phyloP scores from a whole-genome alignment of 257 asterid species.

The Paulownia fortunei region DNA sequence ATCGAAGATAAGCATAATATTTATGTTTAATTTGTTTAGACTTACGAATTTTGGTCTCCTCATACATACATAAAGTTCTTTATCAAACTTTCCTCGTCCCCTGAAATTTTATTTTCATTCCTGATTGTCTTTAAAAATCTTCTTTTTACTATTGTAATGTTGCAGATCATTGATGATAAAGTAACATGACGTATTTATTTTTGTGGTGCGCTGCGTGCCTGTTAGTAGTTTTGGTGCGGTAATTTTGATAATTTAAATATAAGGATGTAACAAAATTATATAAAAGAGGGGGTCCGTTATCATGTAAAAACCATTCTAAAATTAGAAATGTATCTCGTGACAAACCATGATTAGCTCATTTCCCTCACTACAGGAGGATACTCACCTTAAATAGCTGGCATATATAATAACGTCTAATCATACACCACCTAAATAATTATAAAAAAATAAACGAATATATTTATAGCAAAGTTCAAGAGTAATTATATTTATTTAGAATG shows the following conservation, averaged over 20 bases:
- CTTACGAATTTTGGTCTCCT: too few relatives aligned
- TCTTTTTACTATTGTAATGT: neutral
- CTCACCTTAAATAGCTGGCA: constrained; percentile 23
- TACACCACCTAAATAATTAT: neutral
- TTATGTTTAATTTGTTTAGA: too few relatives aligned
- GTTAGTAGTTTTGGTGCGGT: too few relatives aligned
- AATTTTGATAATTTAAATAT: too few relatives aligned
- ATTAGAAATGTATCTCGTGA: constrained; percentile 45
- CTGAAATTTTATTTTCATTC: too few relatives aligned
- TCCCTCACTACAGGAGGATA: constrained; percentile 18
- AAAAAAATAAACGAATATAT: neutral
- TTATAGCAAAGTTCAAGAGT: neutral
- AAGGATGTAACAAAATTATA: constrained; percentile 15
- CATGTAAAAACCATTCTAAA: constrained; percentile 25
- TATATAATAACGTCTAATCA: constrained; percentile 1
- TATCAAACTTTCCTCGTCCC: too few relatives aligned
- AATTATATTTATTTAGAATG: neutral
- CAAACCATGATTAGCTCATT: constrained; percentile 37
- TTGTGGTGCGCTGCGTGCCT: too few relatives aligned
- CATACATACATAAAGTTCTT: too few relatives aligned
- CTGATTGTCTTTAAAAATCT: too few relatives aligned
- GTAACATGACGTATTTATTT: constrained; percentile 5
- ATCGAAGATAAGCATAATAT: neutral
- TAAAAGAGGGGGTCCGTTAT: too few relatives aligned
- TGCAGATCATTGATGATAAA: neutral